Percentiles rank a stretch among this genome's conserved stretches.
Evolutionary conservation across 2,329 filamentous ascomycete genomes (phyloP).

Genomic region (Graphilbum sp.): DNA sequence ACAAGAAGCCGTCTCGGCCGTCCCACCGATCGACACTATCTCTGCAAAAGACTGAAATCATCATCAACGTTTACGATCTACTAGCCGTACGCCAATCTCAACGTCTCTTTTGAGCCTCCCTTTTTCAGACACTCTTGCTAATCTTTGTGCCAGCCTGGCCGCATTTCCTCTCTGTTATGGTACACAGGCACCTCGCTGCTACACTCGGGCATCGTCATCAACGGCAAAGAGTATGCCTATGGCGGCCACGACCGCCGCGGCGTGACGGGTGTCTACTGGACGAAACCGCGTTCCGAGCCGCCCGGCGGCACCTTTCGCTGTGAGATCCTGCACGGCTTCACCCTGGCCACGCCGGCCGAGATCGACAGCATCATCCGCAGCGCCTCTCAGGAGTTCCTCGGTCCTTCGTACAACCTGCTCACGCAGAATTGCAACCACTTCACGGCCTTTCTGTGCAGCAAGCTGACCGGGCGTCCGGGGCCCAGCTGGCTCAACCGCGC

Average conservation of each 20-base stretch:
- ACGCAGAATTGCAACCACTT: constrained; percentile 85
- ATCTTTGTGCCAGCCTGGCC: constrained; percentile 47
- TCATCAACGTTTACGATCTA: constrained; percentile 65
- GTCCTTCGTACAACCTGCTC: constrained; percentile 64
- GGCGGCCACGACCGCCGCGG: constrained; percentile 59
- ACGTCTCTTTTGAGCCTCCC: constrained; percentile 1
- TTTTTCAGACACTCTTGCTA: no score
- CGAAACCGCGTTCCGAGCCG: constrained; percentile 52
- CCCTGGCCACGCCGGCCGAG: constrained; percentile 49
- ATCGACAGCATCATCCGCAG: constrained; percentile 53
- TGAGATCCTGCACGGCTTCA: constrained; percentile 66
- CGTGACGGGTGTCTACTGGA: constrained; percentile 72
- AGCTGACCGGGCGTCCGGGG: constrained; percentile 52
- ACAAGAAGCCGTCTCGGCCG: constrained; percentile 18
- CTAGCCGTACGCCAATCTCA: constrained; percentile 39
- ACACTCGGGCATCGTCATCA: constrained; percentile 71
- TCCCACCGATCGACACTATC: constrained; percentile 50
- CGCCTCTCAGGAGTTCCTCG: constrained; percentile 57
- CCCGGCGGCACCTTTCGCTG: constrained; percentile 63
- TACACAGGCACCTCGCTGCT: constrained; percentile 60
- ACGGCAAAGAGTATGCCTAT: constrained; percentile 68
- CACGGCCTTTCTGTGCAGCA: constrained; percentile 58
- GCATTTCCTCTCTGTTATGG: constrained; percentile 63
- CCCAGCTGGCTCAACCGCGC: constrained; percentile 70
- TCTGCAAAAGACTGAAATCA: constrained; percentile 54